phyloP scores from a whole-genome alignment of 1,284 basidiomycete genomes.

The Caloboletus firmus region DNA sequence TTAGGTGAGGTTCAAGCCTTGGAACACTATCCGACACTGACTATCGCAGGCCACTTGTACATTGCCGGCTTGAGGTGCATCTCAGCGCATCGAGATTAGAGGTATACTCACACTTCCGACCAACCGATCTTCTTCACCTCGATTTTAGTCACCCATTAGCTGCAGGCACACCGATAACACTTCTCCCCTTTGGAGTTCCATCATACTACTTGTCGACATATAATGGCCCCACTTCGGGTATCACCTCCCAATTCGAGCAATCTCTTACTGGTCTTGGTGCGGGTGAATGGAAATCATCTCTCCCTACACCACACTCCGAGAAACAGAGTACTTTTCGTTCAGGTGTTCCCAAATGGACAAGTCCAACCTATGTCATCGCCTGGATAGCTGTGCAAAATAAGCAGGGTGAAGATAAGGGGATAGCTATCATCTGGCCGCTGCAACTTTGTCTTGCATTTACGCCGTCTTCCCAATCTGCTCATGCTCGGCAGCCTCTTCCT shows the following conservation, averaged over 20 bases:
- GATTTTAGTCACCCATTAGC: slow-evolving; percentile 42
- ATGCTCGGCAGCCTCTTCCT: slow-evolving; percentile 47
- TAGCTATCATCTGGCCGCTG: slow-evolving; percentile 69
- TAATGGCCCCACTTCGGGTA: slow-evolving; percentile 57
- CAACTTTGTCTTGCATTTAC: slow-evolving; percentile 56
- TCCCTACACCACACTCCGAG: slow-evolving; percentile 15
- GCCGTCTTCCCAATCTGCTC: slow-evolving; percentile 39
- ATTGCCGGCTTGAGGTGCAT: slow-evolving; percentile 59
- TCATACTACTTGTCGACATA: slow-evolving; percentile 70
- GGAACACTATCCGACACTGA: slow-evolving; percentile 1
- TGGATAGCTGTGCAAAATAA: slow-evolving; percentile 74
- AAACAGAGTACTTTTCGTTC: slow-evolving; percentile 18
- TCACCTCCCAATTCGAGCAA: slow-evolving; percentile 62
- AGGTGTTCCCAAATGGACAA: slow-evolving; percentile 12
- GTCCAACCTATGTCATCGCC: slow-evolving; percentile 57
- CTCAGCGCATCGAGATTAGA: slow-evolving; percentile 50
- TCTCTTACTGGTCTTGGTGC: slow-evolving; percentile 61
- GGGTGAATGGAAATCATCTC: slow-evolving; percentile 45
- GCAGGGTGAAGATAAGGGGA: slow-evolving; percentile 74
- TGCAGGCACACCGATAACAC: slow-evolving; percentile 61
- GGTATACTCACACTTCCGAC: slow-evolving; percentile 56
- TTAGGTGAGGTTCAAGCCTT: slow-evolving; percentile 38
- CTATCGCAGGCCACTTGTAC: slow-evolving; percentile 51
- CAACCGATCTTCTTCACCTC: slow-evolving; percentile 54
- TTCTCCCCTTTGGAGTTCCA: slow-evolving; percentile 68